Percentiles rank a stretch among this genome's conserved stretches.
Evolutionary conservation across 345 rosid genomes (phyloP).

Genomic region (Acer saccharum): DNA sequence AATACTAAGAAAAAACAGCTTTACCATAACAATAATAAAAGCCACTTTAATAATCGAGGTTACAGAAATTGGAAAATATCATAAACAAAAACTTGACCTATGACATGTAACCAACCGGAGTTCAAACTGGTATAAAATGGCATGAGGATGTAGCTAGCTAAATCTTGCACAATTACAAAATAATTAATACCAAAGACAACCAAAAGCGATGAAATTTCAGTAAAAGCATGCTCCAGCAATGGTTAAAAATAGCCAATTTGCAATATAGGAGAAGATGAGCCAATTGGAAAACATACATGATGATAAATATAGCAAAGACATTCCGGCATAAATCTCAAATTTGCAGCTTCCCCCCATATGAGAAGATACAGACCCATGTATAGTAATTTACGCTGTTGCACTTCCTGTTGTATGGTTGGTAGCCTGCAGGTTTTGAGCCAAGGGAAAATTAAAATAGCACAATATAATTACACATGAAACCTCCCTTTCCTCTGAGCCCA

Average conservation of each 20-base stretch:
- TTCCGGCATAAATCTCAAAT: slow-evolving; percentile 99
- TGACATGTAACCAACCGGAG: not conserved
- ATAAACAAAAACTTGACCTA: not conserved
- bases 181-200: not conserved
- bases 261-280: slow-evolving; percentile 7
- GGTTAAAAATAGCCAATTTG: not conserved
- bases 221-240: not conserved
- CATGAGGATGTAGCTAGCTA: no score
- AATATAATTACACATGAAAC: not conserved
- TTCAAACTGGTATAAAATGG: not conserved
- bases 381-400: slow-evolving; percentile 93
- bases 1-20: not conserved
- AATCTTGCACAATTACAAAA: not conserved
- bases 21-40: not conserved
- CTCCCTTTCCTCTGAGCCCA: not conserved
- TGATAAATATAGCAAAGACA: slow-evolving; percentile 98
- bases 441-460: slow-evolving; percentile 16
- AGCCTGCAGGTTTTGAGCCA: slow-evolving; percentile 57
- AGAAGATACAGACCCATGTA: slow-evolving; percentile 97
- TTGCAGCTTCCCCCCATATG: slow-evolving; percentile 99
- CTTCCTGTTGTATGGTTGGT: slow-evolving; percentile 99
- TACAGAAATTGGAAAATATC: not conserved
- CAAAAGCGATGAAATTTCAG: not conserved
- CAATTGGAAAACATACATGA: slow-evolving; percentile 64
- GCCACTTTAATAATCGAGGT: not conserved